Percentiles rank a stretch among this genome's conserved stretches.
Conservation (phyloP, 139 green algal species). For the Coccomyxa sp. region DNA sequence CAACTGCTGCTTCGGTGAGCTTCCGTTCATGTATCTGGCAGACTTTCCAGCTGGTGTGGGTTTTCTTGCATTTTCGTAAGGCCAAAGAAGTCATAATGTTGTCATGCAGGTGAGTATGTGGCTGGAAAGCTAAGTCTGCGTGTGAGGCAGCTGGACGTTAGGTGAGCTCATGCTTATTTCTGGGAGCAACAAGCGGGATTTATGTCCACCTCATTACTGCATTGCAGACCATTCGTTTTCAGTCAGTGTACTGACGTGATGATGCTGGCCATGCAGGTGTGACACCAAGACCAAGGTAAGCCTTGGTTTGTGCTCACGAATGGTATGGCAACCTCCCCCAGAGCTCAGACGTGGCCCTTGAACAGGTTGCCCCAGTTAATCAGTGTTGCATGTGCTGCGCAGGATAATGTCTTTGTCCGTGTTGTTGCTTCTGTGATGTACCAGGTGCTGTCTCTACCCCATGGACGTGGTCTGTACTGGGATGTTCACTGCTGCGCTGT, state of each 20-base stretch:
- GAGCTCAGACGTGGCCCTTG: not conserved
- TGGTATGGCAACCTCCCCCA: not conserved
- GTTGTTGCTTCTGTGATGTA: constrained; percentile 76
- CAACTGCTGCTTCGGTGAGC: not conserved
- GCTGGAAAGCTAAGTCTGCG: constrained; percentile 46
- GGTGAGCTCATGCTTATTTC: not conserved
- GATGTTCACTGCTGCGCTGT: too few species aligned
- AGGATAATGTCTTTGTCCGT: not conserved
- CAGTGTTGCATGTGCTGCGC: not conserved
- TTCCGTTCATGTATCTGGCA: too few species aligned
- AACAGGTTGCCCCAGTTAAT: not conserved
- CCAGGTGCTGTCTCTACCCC: constrained; percentile 30
- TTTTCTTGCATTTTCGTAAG: too few species aligned
- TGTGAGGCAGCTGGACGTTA: constrained; percentile 69
- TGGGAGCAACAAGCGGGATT: too few species aligned
- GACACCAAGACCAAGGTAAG: constrained; percentile 74
- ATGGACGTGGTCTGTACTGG: too few species aligned
- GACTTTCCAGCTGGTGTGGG: too few species aligned
- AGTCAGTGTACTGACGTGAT: too few species aligned
- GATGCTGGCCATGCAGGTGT: constrained; percentile 11
- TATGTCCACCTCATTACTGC: too few species aligned
- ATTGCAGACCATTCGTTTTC: too few species aligned
- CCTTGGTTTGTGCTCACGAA: not conserved
- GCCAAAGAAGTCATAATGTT: too few species aligned
- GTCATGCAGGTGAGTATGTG: constrained; percentile 33